Percentiles rank a stretch among this genome's conserved stretches.
Conservation (phyloP, 352 stramenopile species). For the Phytophthora palmivora region DNA sequence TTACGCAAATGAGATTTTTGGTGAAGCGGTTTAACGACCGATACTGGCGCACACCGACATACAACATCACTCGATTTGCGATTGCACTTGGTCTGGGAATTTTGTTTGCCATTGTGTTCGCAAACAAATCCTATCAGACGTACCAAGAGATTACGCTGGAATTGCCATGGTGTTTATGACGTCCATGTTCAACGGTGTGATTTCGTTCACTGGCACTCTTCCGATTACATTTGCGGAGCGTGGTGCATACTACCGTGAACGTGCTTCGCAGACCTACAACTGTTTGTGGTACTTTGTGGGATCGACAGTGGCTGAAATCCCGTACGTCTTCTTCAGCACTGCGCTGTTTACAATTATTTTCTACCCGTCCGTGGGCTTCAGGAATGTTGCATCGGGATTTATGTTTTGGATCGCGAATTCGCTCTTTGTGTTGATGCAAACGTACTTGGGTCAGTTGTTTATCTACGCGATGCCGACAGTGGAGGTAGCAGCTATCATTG, state of each 20-base stretch:
- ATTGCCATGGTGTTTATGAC: slow-evolving; percentile 85
- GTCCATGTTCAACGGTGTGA: slow-evolving; percentile 78
- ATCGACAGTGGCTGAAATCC: too few species aligned
- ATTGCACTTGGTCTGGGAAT: slow-evolving; percentile 67
- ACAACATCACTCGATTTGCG: slow-evolving; percentile 80
- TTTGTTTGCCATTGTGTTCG: slow-evolving; percentile 78
- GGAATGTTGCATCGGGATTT: slow-evolving; percentile 35
- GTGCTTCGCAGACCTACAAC: too few species aligned
- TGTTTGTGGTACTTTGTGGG: too few species aligned
- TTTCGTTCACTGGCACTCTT: slow-evolving; percentile 76
- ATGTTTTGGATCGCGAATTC: slow-evolving; percentile 50
- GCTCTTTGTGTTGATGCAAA: slow-evolving; percentile 44
- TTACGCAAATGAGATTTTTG: too few species aligned
- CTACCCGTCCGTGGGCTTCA: slow-evolving; percentile 59
- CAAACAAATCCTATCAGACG: slow-evolving; percentile 39
- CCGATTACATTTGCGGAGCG: slow-evolving; percentile 82
- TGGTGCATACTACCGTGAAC: slow-evolving; percentile 70
- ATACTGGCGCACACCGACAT: too few species aligned
- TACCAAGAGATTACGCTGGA: slow-evolving; percentile 46
- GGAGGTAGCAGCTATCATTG: slow-evolving; percentile 48
- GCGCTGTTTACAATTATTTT: slow-evolving; percentile 56
- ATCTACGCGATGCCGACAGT: slow-evolving; percentile 44
- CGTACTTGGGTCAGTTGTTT: slow-evolving; percentile 47
- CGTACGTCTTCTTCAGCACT: too few species aligned
- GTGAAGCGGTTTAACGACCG: too few species aligned